Base-by-base conservation (phyloP, 257 asterid genomes). In the Primulina huaijiensis region DNA sequence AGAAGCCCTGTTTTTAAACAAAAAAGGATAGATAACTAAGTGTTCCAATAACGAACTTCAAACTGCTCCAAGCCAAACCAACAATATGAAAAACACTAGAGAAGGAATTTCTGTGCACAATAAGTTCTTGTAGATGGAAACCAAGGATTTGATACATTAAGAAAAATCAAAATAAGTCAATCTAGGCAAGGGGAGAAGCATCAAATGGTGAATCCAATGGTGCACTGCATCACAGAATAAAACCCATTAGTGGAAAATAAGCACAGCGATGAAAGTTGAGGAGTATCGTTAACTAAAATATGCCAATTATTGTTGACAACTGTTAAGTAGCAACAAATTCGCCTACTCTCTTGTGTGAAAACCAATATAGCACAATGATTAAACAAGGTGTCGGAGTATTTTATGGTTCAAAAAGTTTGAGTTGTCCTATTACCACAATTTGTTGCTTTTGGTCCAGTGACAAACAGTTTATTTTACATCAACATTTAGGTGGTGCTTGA, bases 1-100 rank as follows among this genome's bases (percentile, higher is more conserved):
- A 61, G 97, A 81, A 55, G 99, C 89, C 85, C 99, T 94, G 87
- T 76, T 71, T 65, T 69, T 5, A 65, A 69, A 65, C 40, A 14
- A 27, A 68, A 75, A 56, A 10, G 29, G 21, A 56, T 60, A 25
- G 33, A 66, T 19, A 37, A 52, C 46, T 40, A 35, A 69, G 65
- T 72, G 56, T 46, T 46, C 56, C 16, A 20, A 46, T 14, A 46
- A 46, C 20, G 12, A 4, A 46, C 56, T 46, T 46, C 20, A 16
- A 14, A 14, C 7, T 14, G 56, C 56, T 46, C 56, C 8, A 16
- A 46, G 7, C 19, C 56, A 0, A 16, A 46, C 56, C 4, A 46
- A 46, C 53, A 43, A 43, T 43, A 46, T 46, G 7, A 5, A 46
- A 10, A 46, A 46, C 20, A 4, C 7, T 46, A 46, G 56, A 46